A percentile compares a stretch with the other conserved stretches of the same genome.
These are phyloP conservation scores for Candida sp. DNA, from an alignment of 1,139 yeast genomes.

Conservation along the genomic window DNA sequence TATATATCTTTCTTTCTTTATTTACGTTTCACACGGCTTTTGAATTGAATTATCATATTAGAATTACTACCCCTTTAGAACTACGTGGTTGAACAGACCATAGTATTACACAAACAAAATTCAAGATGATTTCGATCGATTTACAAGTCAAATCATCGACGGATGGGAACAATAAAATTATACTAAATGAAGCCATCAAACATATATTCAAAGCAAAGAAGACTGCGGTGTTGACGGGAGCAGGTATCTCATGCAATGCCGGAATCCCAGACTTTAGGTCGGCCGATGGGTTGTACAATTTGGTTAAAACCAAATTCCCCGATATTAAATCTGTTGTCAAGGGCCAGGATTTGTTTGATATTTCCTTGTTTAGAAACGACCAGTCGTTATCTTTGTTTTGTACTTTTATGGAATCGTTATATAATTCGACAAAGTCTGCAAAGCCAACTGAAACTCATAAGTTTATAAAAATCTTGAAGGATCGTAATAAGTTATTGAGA, in stretches of 20 bases:
- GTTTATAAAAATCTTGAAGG: constrained; percentile 65
- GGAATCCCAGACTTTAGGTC: constrained; percentile 96
- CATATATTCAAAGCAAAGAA: constrained; percentile 46
- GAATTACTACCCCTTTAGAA: background rate
- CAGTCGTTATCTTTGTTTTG: constrained; percentile 67
- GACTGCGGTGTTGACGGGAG: constrained; percentile 76
- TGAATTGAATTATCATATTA: background rate
- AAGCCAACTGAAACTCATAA: constrained; percentile 81
- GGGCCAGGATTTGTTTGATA: constrained; percentile 91
- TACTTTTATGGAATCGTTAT: constrained; percentile 73
- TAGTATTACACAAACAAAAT: background rate
- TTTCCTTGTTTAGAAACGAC: constrained; percentile 70
- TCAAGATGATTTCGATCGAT: constrained; percentile 30
- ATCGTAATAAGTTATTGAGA: constrained; percentile 65
- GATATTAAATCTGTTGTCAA: constrained; percentile 48
- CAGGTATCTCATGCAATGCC: constrained; percentile 94
- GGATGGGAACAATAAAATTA: constrained; percentile 26
- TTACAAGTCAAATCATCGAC: constrained; percentile 14
- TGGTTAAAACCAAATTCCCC: constrained; percentile 65
- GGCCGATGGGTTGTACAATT: constrained; percentile 74
- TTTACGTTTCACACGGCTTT: background rate
- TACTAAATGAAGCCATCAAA: constrained; percentile 37
- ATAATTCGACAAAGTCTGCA: constrained; percentile 61
- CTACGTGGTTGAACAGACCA: background rate
- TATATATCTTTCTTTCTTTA: no score